Conservation (phyloP, 1,284 basidiomycete genomes). For the Athelia psychrophila region DNA sequence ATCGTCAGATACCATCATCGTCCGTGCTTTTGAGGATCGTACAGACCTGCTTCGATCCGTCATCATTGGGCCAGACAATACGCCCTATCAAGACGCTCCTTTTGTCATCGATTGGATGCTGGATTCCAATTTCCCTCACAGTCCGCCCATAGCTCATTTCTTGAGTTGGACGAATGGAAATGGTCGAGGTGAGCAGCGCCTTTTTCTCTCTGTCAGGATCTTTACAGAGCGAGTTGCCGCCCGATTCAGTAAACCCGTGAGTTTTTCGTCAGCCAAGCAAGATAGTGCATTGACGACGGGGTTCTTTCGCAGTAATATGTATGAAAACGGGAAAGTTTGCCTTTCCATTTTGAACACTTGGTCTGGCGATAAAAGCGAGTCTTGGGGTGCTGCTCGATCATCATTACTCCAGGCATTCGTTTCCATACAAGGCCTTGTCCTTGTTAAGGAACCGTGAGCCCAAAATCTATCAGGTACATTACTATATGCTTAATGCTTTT, state of each 20-base stretch:
- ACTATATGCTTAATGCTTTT: conserved; percentile 2
- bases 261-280: conserved; percentile 24
- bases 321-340: conserved; percentile 96
- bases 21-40: conserved; percentile 78
- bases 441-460: conserved; percentile 86
- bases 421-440: conserved; percentile 90
- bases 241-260: conserved; percentile 66
- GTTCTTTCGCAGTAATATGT: conserved; percentile 64
- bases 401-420: conserved; percentile 91
- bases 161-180: conserved; percentile 94
- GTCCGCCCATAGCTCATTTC: conserved; percentile 88
- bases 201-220: neutral
- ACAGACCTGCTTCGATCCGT: conserved; percentile 84
- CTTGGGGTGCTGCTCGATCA: conserved; percentile 78
- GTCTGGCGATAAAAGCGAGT: conserved; percentile 85
- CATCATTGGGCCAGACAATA: conserved; percentile 92
- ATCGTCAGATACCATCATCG: conserved; percentile 60
- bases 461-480: neutral
- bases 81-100: conserved; percentile 90
- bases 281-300: neutral
- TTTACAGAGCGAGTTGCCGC: neutral
- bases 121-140: conserved; percentile 83
- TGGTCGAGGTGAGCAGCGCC: conserved; percentile 68
- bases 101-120: conserved; percentile 95
- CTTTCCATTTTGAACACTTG: conserved; percentile 90